phyloP scores from a whole-genome alignment of 768 basidiomycete species.

The Jaapia argillacea region DNA sequence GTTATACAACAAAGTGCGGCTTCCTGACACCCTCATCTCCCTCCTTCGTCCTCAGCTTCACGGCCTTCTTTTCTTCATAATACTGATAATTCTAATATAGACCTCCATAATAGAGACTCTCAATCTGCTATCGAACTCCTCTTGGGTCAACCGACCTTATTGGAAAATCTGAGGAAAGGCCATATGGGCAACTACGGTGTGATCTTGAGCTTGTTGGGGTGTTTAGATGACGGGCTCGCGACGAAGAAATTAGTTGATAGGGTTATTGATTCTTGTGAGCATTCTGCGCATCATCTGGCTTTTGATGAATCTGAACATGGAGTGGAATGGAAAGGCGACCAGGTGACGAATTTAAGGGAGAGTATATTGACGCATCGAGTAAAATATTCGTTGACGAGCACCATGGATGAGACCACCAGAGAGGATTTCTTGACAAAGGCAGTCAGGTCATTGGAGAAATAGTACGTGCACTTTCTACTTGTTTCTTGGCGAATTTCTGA shows the following conservation, averaged over 20 bases:
- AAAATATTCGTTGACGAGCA: constrained; percentile 74
- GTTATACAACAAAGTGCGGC: constrained; percentile 70
- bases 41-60: no score
- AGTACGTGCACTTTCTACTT: constrained; percentile 36
- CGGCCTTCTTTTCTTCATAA: not conserved
- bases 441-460: constrained; percentile 76
- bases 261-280: constrained; percentile 68
- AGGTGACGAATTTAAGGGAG: constrained; percentile 87
- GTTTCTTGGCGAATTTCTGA: not conserved
- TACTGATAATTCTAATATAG: not conserved
- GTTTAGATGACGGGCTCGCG: constrained; percentile 75
- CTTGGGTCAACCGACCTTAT: constrained; percentile 64
- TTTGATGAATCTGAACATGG: not conserved
- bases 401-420: constrained; percentile 46
- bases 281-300: not conserved
- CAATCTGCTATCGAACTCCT: constrained; percentile 81
- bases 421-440: constrained; percentile 56
- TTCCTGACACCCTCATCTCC: not conserved
- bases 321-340: constrained; percentile 57
- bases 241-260: constrained; percentile 88
- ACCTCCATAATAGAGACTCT: constrained; percentile 38
- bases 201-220: constrained; percentile 88
- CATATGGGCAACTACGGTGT: constrained; percentile 89
- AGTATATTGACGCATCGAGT: constrained; percentile 77
- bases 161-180: constrained; percentile 85